Conservation (phyloP, 768 basidiomycete species). For the Lactarius sp. region DNA sequence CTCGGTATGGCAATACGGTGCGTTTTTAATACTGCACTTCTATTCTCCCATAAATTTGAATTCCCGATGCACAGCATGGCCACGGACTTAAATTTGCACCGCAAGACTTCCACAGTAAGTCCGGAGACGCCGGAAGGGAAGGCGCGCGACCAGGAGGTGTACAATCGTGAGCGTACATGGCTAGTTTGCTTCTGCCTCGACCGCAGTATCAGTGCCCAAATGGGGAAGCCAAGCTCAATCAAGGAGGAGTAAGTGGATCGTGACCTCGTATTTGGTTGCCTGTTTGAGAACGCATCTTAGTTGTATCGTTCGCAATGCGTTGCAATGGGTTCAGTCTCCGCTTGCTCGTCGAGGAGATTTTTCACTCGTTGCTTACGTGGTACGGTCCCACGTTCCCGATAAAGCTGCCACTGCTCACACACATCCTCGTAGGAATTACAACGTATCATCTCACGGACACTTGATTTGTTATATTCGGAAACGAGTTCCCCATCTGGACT, state of each 20-base stretch:
- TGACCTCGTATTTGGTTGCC: background rate
- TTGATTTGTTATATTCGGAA: conserved; percentile 87
- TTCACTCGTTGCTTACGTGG: conserved; percentile 71
- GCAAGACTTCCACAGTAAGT: conserved; percentile 62
- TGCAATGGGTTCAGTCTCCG: conserved; percentile 67
- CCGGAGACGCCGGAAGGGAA: conserved; percentile 75
- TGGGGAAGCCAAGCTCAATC: conserved; percentile 93
- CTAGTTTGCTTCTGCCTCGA: conserved; percentile 82
- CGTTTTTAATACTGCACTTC: conserved; percentile 14
- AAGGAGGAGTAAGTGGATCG: conserved; percentile 78
- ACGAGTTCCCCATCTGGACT: conserved; percentile 77
- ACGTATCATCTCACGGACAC: conserved; percentile 79
- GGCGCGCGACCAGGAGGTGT: conserved; percentile 76
- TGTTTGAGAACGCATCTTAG: conserved; percentile 36
- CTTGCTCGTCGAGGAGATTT: conserved; percentile 60
- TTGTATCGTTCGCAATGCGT: conserved; percentile 81
- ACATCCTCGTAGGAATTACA: conserved; percentile 62
- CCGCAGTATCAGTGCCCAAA: conserved; percentile 87
- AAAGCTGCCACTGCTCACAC: conserved; percentile 11
- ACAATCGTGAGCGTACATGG: conserved; percentile 96
- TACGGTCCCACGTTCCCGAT: conserved; percentile 36
- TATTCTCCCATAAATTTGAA: conserved; percentile 8
- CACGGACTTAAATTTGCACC: conserved; percentile 91
- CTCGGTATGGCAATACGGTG: conserved; percentile 83
- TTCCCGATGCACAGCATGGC: conserved; percentile 63